Evolutionary conservation across 164 flowering plant genomes (phyloP).

Genomic region (Chloranthus sessilifolius): DNA sequence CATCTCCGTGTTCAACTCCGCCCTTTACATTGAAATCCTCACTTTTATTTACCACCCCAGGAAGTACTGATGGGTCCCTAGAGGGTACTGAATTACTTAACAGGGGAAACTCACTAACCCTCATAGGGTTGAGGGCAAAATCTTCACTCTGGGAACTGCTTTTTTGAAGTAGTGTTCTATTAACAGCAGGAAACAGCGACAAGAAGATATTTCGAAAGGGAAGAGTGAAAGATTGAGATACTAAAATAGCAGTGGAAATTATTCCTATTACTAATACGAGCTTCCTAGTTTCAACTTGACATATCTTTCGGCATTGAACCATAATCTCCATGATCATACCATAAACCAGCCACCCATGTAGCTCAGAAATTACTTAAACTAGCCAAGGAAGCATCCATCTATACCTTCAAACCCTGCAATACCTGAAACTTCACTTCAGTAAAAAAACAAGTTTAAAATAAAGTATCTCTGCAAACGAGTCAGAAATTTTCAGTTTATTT

Average conservation of each 20-base stretch:
- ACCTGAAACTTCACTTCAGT: no score
- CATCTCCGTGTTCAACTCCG: slow-evolving; percentile 8
- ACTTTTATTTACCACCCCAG: slow-evolving; percentile 12
- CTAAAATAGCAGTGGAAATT: slow-evolving; percentile 45
- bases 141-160: slow-evolving; percentile 1
- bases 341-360: neutral
- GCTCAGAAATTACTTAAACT: neutral
- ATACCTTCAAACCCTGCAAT: slow-evolving; percentile 10
- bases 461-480: no score
- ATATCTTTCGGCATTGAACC: slow-evolving; percentile 25
- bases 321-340: slow-evolving; percentile 25
- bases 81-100: slow-evolving; percentile 17
- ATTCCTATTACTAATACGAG: slow-evolving; percentile 42
- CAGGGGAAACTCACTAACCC: slow-evolving; percentile 21
- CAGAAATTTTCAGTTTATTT: no score
- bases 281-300: slow-evolving; percentile 37
- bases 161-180: slow-evolving; percentile 12
- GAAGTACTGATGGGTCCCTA: slow-evolving; percentile 6
- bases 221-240: slow-evolving; percentile 52
- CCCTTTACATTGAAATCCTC: slow-evolving; percentile 4
- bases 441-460: no score
- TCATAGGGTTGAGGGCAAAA: slow-evolving; percentile 20
- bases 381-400: slow-evolving; percentile 1
- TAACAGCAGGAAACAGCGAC: slow-evolving; percentile 36
- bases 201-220: slow-evolving; percentile 56